Percentiles rank a stretch among this genome's conserved stretches.
Conservation (phyloP, 2,329 filamentous ascomycete species). For the Aspergillus texensis region DNA sequence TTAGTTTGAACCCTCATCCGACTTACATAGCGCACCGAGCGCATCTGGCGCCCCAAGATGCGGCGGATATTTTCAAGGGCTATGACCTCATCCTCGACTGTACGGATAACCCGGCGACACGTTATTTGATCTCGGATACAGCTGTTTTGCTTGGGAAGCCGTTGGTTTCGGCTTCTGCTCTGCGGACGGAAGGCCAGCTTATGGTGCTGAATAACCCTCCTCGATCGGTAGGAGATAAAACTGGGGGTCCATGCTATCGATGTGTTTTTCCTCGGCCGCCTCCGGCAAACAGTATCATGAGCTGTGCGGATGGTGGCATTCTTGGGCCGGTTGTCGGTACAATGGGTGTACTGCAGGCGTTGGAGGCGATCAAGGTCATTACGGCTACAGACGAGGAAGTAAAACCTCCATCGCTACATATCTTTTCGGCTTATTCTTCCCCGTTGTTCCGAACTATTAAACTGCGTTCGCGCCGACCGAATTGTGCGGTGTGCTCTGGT, state of each 20-base stretch:
- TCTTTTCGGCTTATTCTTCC: constrained; percentile 48
- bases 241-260: constrained; percentile 84
- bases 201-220: constrained; percentile 85
- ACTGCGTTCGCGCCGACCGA: constrained; percentile 68
- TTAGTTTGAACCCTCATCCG: constrained; percentile 72
- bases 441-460: constrained; percentile 71
- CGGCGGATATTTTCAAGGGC: constrained; percentile 63
- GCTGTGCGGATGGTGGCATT: constrained; percentile 91
- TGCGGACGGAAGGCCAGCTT: constrained; percentile 86
- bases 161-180: constrained; percentile 84
- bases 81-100: constrained; percentile 93
- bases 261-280: constrained; percentile 90
- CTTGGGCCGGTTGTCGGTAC: constrained; percentile 87
- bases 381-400: constrained; percentile 40
- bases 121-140: constrained; percentile 89
- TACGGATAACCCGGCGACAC: constrained; percentile 87
- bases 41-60: constrained; percentile 70
- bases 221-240: constrained; percentile 55
- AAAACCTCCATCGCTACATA: constrained; percentile 39
- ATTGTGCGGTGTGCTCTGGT: constrained; percentile 76
- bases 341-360: constrained; percentile 90
- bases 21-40: constrained; percentile 64
- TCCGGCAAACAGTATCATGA: constrained; percentile 77
- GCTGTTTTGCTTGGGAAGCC: constrained; percentile 79
- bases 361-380: constrained; percentile 86